Conservation (phyloP, 495 filamentous ascomycete genomes). For the Penicillium tannophilum region DNA sequence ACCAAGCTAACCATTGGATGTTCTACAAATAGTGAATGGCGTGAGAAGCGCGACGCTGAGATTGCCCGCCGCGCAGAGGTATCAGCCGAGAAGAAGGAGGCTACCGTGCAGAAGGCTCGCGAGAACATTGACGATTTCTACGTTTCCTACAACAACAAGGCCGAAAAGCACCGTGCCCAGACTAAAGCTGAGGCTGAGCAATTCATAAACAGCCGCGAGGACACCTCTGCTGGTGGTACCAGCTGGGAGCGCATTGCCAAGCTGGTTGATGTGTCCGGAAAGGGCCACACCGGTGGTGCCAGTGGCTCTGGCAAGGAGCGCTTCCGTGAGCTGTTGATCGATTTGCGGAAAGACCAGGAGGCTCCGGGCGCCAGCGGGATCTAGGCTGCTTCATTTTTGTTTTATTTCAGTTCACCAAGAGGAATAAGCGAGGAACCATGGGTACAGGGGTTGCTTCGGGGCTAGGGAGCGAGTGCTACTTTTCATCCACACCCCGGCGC, state of each 20-base stretch:
- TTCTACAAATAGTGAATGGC: conserved; percentile 68
- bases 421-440: background rate
- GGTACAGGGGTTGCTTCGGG: conserved; percentile 5
- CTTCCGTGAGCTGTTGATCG: conserved; percentile 89
- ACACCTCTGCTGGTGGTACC: conserved; percentile 90
- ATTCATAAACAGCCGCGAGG: conserved; percentile 83
- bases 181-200: conserved; percentile 91
- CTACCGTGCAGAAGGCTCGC: conserved; percentile 83
- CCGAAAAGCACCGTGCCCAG: conserved; percentile 85
- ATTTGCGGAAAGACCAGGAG: conserved; percentile 90
- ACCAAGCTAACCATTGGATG: conserved; percentile 7
- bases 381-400: conserved; percentile 24
- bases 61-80: conserved; percentile 76
- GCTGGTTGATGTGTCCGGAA: conserved; percentile 93
- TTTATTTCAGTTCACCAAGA: background rate
- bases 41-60: conserved; percentile 78
- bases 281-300: conserved; percentile 81
- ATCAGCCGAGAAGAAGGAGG: conserved; percentile 72
- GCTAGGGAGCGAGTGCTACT: background rate
- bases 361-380: conserved; percentile 72
- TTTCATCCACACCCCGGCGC: conserved; percentile 6
- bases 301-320: conserved; percentile 89
- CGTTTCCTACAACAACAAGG: conserved; percentile 97
- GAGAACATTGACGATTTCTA: conserved; percentile 98
- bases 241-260: conserved; percentile 99